Evolutionary conservation across 1,284 basidiomycete species (phyloP), one percentile per base, ranked within the genome.

Genomic region (Sanghuangporus sanghuang): DNA sequence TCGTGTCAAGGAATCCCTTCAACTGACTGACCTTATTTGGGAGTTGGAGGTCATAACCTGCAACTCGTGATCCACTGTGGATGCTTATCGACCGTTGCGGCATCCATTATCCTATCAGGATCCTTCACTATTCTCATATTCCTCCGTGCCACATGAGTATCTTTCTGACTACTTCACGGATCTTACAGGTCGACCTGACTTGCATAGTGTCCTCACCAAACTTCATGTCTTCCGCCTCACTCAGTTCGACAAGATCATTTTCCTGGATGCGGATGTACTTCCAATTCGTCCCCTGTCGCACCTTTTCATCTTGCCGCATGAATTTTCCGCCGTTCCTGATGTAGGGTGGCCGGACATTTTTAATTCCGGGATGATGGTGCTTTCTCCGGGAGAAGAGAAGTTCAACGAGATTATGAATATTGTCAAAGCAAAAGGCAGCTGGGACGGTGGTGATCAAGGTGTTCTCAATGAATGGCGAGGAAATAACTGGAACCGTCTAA

Each of bases 291-390:
- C 94, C 21, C 77, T 98, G 57, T 90, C 92, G 23, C 93, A 95
- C 73, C 85, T 98, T n/a, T 96, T 98, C 74, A 79, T 80, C 32
- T 75, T 89, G 57, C 81, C 87, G 12, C 79, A 89, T 72, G 87
- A 90, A 66, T 92, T 92, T 68, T 90, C 95, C 49, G 96, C 96
- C 9, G 91, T 88, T 16, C 94, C 96, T 5, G 96, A 99, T 75
- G 92, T 94, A 36, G 96, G 96, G 68, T 99, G 96, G 96, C 96
- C 96, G 46, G 96, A 99, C 75, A 95, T 96, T 65, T 98, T 99
- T 81, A 99, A 98, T 75, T 96, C 95, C 27, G 96, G 96, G 48
- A 87, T 98, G 54, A 85, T 99, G 78, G 93, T 98, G 62, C 77
- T 96, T 54, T 83, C 83, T 48, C 96, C 96, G 0, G 86, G 88